phyloP scores from a whole-genome alignment of 495 filamentous ascomycete genomes.

The Neurospora africana region DNA sequence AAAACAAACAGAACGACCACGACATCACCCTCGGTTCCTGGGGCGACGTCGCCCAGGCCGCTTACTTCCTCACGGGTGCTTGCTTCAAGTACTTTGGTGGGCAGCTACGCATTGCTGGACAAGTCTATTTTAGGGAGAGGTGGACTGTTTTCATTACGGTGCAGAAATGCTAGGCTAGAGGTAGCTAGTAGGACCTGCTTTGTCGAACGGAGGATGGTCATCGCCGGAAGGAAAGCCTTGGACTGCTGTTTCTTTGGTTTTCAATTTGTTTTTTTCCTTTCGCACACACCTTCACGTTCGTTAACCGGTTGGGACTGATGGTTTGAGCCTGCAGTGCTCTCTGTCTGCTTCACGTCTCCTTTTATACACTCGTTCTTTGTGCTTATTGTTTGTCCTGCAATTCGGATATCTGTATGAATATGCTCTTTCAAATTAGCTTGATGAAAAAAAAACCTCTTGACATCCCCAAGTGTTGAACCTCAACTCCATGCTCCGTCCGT shows the following conservation, averaged over 20 bases:
- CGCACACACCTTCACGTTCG: background rate
- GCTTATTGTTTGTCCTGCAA: background rate
- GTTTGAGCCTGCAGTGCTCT: background rate
- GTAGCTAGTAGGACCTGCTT: background rate
- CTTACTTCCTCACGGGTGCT: background rate
- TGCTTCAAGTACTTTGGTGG: background rate
- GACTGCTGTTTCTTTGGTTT: background rate
- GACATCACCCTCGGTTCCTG: background rate
- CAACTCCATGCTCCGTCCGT: background rate
- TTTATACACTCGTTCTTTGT: background rate
- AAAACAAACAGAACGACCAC: background rate
- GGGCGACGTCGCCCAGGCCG: background rate
- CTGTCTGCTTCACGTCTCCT: background rate
- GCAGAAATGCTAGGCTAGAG: background rate
- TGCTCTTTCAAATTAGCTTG: background rate
- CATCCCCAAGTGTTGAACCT: background rate
- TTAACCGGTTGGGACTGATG: background rate
- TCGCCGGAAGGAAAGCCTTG: background rate
- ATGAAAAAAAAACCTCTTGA: background rate
- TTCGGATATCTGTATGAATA: background rate
- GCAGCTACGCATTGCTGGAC: background rate
- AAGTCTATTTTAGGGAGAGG: background rate
- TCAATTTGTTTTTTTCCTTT: background rate
- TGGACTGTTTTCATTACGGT: background rate
- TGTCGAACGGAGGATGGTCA: background rate